Base-by-base conservation (phyloP, 352 stramenopile genomes). In the Globisporangium emineosum region DNA sequence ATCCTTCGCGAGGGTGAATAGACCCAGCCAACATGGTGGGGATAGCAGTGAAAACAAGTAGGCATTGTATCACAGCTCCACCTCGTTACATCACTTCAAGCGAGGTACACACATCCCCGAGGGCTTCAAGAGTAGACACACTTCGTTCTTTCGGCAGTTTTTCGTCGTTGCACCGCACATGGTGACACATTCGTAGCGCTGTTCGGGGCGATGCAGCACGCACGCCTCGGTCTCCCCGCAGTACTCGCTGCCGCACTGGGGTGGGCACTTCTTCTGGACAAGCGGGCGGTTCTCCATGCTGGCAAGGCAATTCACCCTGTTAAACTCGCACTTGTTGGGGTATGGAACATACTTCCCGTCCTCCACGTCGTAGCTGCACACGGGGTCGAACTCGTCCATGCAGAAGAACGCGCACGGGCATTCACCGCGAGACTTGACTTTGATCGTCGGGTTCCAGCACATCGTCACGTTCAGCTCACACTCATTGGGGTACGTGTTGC, bases 341-440 rank as follows among this genome's bases (percentile, higher is more conserved):
- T 27, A 21, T 17, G 2, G 23, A 6, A 19, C 29, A 29, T 57
- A 42, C 51, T 19, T 57, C 2, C 13, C 9, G 3, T 5, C 17
- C 27, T 57, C 8, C n/a, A n/a, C n/a, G n/a, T n/a, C n/a, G 29
- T 42, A 57, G 19, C 51, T 42, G 51, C 51, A 57, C 17, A 27
- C 10, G 8, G 51, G 51, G 51, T 57, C 19, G n/a, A 19, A 57
- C 35, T 42, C 35, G 51, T 42, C 17, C 51, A 27, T 19, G 17
- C 27, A 9, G 19, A 17, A 42, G 17, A 7, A 8, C 17, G 42
- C 5, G 42, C 19, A 49, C 5, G 42, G 35, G 10, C 35, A n/a
- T 17, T 23, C 42, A 25, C 17, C 42, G 19, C 5, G 15, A 17
- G 42, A 23, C 42, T 42, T 42, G 35, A 42, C 4, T 13, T 42